Evolutionary conservation across 2,329 filamentous ascomycete genomes (phyloP), one percentile per base, ranked within the genome.

Genomic region (Microdochium bolleyi): DNA sequence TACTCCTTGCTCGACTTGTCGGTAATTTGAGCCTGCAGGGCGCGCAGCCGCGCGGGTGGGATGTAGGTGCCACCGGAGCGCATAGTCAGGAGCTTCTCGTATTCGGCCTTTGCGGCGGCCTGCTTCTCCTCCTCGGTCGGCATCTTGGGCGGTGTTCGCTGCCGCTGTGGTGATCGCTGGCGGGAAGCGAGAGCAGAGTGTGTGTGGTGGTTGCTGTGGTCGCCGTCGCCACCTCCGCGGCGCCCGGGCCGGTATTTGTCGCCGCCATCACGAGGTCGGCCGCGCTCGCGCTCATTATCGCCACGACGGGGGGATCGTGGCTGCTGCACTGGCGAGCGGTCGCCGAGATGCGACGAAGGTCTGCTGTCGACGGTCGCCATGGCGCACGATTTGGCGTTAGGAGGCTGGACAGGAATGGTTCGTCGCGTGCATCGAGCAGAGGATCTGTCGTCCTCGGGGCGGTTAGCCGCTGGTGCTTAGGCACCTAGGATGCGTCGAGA

Each of bases 1-100:
- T 96, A 97, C 73, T 97, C 94, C 71, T 96, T 95, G 70, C 87
- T 95, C 52, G 82, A 85, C 77, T 95, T 96, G 73, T 99, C 94
- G 56, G 91, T 96, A 69, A 99, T 96, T 71, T 96, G 91, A 51
- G 92, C 89, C 74, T 99, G 94, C 56, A 99, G 81, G 38, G 92
- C 92, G 61, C 91, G 84, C 65, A 99, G 77, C 61, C 90, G 82
- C 51, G 92, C 92, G 0, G 94, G 94, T 21, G 94, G 94, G 56
- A 99, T 95, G 67, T 99, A 99, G 24, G 91, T 95, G 61, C 94
- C 94, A 58, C 94, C 94, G 49, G 91, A 96, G 60, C 94, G 88
- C 83, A 95, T 92, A 59, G 82, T 94, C 61, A 96, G 75, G 56
- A 97, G 80, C 72, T 92, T 92, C 71, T 95, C 86, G 72, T 96